A percentile compares a stretch with the other conserved stretches of the same genome.
Evolutionary conservation across 164 flowering plant genomes (phyloP).

Genomic region (Aristolochia contorta): DNA sequence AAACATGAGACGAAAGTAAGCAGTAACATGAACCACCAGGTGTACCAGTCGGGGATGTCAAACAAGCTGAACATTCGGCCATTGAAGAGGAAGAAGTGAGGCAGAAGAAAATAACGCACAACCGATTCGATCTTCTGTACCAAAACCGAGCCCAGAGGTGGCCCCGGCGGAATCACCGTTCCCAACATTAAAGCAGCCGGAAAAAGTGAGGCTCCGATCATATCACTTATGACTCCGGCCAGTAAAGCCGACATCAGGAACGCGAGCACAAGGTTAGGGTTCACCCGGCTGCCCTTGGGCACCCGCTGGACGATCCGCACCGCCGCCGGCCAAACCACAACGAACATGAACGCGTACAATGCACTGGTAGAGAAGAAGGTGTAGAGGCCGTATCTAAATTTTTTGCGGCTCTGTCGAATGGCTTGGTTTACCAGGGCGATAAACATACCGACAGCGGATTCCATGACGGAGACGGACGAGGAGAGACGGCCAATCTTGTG

Average conservation of each 20-base stretch:
- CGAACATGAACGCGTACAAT: not conserved
- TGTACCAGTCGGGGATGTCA: not conserved
- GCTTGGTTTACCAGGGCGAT: constrained; percentile 26
- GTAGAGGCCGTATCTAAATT: constrained; percentile 24
- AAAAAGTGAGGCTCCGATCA: constrained; percentile 29
- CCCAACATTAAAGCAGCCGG: constrained; percentile 55
- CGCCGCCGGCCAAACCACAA: constrained; percentile 7
- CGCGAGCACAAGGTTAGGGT: constrained; percentile 15
- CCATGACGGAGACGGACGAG: constrained; percentile 22
- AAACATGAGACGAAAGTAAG: not conserved
- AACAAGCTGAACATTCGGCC: constrained; percentile 16
- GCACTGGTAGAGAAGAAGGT: constrained; percentile 13
- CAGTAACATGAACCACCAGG: not conserved
- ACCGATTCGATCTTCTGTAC: constrained; percentile 41
- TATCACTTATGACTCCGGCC: constrained; percentile 27
- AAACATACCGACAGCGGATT: constrained; percentile 23
- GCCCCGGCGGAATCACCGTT: constrained; percentile 53
- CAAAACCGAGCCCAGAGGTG: constrained; percentile 49
- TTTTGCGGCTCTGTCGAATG: constrained; percentile 5
- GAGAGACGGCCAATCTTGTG: constrained; percentile 53
- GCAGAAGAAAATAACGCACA: constrained; percentile 34
- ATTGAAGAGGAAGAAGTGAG: constrained; percentile 24
- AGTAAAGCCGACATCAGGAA: constrained; percentile 24
- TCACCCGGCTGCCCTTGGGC: constrained; percentile 40
- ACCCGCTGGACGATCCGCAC: constrained; percentile 30